Percentiles rank a stretch among this genome's conserved stretches.
These are phyloP conservation scores for Gyrodon lividus DNA, from an alignment of 768 basidiomycete species.

Conservation along the genomic window DNA sequence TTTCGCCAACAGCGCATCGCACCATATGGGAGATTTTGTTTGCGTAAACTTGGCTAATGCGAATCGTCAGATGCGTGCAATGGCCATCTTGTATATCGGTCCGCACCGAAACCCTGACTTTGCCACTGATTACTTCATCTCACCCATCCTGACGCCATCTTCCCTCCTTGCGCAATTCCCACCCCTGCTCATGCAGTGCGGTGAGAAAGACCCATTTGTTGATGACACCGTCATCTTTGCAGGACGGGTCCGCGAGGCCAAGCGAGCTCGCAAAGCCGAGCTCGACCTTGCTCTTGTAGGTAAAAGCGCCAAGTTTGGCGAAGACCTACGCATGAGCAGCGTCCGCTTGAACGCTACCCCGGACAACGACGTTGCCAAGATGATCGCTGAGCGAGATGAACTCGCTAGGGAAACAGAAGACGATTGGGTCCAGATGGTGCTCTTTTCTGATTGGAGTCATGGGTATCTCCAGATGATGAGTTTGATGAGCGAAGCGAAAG, in stretches of 20 bases:
- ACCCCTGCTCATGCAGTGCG: constrained; percentile 89
- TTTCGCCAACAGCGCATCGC: neutral
- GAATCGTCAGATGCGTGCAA: constrained; percentile 92
- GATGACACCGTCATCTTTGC: constrained; percentile 98
- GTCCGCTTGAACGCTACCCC: constrained; percentile 29
- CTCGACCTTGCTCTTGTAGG: constrained; percentile 59
- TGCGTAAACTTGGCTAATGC: constrained; percentile 7
- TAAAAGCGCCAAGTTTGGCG: constrained; percentile 63
- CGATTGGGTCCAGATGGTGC: constrained; percentile 92
- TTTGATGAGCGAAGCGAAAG: constrained; percentile 79
- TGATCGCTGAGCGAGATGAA: constrained; percentile 59
- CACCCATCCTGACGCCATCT: constrained; percentile 87
- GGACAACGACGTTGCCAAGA: constrained; percentile 33
- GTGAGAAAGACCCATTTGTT: constrained; percentile 94
- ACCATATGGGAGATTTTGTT: constrained; percentile 2
- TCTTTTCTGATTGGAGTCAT: constrained; percentile 96
- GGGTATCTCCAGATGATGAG: constrained; percentile 95
- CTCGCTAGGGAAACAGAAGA: constrained; percentile 74
- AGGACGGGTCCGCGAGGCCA: constrained; percentile 92
- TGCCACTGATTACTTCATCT: constrained; percentile 91
- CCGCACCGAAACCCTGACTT: constrained; percentile 94
- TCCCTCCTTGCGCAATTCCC: constrained; percentile 90
- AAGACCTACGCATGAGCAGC: constrained; percentile 61
- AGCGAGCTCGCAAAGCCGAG: constrained; percentile 75
- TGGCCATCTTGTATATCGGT: constrained; percentile 97